These are phyloP conservation scores for Artemisia argyi DNA, from an alignment of 129 eudicot genomes.

Conservation along the genomic window DNA sequence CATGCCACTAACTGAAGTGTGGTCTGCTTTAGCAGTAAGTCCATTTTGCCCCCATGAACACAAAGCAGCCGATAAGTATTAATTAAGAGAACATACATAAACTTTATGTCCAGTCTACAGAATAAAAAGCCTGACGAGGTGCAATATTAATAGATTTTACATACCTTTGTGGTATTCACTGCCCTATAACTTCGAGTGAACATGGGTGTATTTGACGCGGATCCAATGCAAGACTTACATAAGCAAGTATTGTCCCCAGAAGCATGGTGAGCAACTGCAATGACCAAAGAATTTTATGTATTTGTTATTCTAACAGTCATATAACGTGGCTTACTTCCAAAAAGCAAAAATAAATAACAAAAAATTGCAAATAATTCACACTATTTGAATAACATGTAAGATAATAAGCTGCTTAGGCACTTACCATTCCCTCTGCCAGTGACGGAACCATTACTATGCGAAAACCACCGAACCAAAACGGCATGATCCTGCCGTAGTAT, in stretches of 20 bases:
- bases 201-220: constrained; percentile 31
- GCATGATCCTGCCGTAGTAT: constrained; percentile 43
- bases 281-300: neutral
- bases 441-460: constrained; percentile 37
- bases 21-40: constrained; percentile 34
- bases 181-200: constrained; percentile 42
- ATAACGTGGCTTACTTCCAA: neutral
- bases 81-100: constrained; percentile 3
- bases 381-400: neutral
- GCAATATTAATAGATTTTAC: constrained; percentile 15
- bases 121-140: constrained; percentile 6
- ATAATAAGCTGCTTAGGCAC: constrained; percentile 22
- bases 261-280: constrained; percentile 14
- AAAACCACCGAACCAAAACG: constrained; percentile 54
- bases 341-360: neutral
- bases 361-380: neutral
- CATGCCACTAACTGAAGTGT: constrained; percentile 35
- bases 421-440: constrained; percentile 52
- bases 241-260: constrained; percentile 40
- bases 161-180: constrained; percentile 40
- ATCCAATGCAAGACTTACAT: constrained; percentile 42
- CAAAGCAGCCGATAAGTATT: neutral
- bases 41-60: constrained; percentile 30
- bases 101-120: constrained; percentile 10
- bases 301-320: too few relatives aligned